A percentile compares a stretch with the other conserved stretches of the same genome.
phyloP scores from a whole-genome alignment of 2,329 filamentous ascomycete species.

The Fusarium pseudonygamai region DNA sequence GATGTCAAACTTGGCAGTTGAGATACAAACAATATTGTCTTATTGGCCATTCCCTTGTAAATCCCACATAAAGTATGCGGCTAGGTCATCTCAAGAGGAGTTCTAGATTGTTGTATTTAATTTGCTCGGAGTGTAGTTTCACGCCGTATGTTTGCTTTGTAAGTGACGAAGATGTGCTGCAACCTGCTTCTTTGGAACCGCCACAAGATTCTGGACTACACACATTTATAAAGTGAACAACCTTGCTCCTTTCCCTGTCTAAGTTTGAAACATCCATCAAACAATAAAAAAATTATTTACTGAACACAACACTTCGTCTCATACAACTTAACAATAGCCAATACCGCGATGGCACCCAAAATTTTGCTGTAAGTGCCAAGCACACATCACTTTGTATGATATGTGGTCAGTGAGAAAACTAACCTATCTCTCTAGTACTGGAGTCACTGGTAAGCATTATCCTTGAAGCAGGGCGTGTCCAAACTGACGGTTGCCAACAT shows the following conservation, averaged over 20 bases:
- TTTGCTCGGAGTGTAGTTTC: not conserved
- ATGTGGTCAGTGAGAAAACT: not conserved
- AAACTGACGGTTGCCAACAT: conserved; percentile 37
- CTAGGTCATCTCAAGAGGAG: not conserved
- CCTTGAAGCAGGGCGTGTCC: rapidly evolving
- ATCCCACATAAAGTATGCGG: not conserved
- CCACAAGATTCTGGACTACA: not conserved
- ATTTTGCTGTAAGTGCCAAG: conserved; percentile 52
- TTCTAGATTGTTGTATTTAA: not conserved
- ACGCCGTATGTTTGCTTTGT: not conserved
- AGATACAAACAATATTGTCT: not conserved
- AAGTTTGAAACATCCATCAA: not conserved
- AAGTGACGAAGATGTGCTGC: not conserved
- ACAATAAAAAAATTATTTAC: too few species aligned
- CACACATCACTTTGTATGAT: not conserved
- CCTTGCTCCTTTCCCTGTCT: rapidly evolving
- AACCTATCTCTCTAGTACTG: conserved; percentile 47
- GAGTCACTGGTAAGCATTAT: conserved; percentile 52
- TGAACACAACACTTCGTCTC: not conserved
- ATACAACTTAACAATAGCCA: not conserved
- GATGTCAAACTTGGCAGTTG: not conserved
- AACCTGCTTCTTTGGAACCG: not conserved
- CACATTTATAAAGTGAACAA: too few species aligned
- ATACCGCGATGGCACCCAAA: conserved; percentile 49
- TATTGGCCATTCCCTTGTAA: not conserved